Evolutionary conservation across 345 rosid species (phyloP), one percentile per base, ranked within the genome.

Genomic region (Lepidium sativum): DNA sequence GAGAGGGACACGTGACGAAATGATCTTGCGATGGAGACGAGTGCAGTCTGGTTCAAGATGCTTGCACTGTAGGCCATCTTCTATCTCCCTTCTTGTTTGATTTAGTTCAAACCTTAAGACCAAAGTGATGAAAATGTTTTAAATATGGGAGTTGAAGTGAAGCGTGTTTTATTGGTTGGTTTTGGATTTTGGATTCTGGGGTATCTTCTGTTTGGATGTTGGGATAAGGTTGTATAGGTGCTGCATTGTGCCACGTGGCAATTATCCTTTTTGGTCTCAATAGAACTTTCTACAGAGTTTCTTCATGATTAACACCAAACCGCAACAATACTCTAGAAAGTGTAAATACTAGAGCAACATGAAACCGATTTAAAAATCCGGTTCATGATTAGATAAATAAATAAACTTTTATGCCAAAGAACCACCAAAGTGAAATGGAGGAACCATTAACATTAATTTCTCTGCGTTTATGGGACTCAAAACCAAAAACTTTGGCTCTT

Each of bases 51-150:
- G 85, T 83, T 86, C 74, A 83, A 78, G 91, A 81, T 84, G 79
- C 89, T 79, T 5, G 84, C 54, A 4, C 87, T 80, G 43, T 87
- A 84, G 1, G 95, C 85, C 98, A 92, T 92, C 7, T n/a, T n/a
- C n/a, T n/a, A n/a, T n/a, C n/a, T n/a, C n/a, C n/a, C n/a, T n/a
- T n/a, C n/a, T n/a, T n/a, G n/a, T n/a, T n/a, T n/a, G 10, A 1
- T 53, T 16, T 21, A 32, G 29, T 25, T 25, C 31, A 27, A 27
- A 55, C 53, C 61, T 53, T n/a, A 15, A 55, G 31, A 42, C 55
- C 20, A 53, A 54, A 68, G 62, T 32, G 50, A 43, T 14, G 11
- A n/a, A 8, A 37, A 23, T 13, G 18, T n/a, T 43, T 53, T 47
- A 45, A 43, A 27, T 21, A 35, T 39, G 17, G 14, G 60, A 6